Percentiles rank a stretch among this genome's conserved stretches.
phyloP scores from a whole-genome alignment of 768 basidiomycete species.

The Boletus rubescentipes region DNA sequence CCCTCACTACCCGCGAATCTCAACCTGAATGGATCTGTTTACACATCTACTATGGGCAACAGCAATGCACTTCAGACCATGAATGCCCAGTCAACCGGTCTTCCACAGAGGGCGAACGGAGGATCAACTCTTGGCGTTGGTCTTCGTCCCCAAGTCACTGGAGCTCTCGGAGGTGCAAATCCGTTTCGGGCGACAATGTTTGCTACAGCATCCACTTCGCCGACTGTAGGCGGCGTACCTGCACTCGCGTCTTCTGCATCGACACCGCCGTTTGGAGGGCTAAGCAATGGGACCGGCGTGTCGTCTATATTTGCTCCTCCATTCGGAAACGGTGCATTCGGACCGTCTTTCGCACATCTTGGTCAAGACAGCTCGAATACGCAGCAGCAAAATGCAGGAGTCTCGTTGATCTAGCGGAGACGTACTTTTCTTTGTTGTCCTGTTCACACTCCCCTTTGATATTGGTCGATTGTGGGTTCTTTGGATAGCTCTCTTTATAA shows the following conservation, averaged over 20 bases:
- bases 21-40: slow-evolving; percentile 10
- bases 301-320: slow-evolving; percentile 11
- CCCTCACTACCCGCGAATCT: slow-evolving; percentile 28
- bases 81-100: slow-evolving; percentile 36
- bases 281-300: slow-evolving; percentile 11
- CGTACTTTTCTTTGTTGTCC: not conserved
- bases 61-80: slow-evolving; percentile 28
- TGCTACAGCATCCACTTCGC: slow-evolving; percentile 30
- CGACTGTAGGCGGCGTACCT: not conserved
- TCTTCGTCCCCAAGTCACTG: slow-evolving; percentile 63
- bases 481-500: not conserved
- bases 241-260: slow-evolving; percentile 24
- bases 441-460: not conserved
- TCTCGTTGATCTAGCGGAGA: slow-evolving; percentile 48
- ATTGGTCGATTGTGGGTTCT: not conserved
- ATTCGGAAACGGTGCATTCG: slow-evolving; percentile 24
- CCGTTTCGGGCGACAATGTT: slow-evolving; percentile 70
- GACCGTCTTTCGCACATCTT: slow-evolving; percentile 19
- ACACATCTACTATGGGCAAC: slow-evolving; percentile 9
- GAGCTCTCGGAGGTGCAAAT: slow-evolving; percentile 48
- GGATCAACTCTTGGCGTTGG: slow-evolving; percentile 40
- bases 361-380: slow-evolving; percentile 21
- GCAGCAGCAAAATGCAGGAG: slow-evolving; percentile 43
- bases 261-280: slow-evolving; percentile 25
- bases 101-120: slow-evolving; percentile 14